A percentile compares a stretch with the other conserved stretches of the same genome.
Conservation (phyloP, 129 eudicot genomes). For the Smallanthus sonchifolius region DNA sequence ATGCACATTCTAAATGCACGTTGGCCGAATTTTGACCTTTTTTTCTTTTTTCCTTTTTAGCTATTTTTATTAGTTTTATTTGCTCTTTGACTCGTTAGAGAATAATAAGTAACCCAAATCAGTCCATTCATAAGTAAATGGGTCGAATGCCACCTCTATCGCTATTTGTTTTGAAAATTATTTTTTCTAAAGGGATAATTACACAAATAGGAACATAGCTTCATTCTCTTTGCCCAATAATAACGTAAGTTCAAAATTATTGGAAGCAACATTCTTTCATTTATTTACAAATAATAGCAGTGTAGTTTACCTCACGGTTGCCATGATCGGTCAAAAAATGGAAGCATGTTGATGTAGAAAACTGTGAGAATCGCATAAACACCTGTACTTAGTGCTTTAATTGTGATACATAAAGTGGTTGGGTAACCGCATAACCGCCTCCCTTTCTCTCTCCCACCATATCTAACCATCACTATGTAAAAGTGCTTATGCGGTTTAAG, state of each 20-base stretch:
- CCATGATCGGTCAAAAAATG: not conserved
- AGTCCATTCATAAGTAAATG: not conserved
- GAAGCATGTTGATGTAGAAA: not conserved
- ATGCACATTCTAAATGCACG: not conserved
- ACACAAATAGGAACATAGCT: not conserved
- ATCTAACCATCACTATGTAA: not conserved
- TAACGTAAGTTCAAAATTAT: not conserved
- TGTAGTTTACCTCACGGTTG: not conserved
- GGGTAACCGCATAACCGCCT: not conserved
- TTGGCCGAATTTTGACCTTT: not conserved
- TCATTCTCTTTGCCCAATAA: not conserved
- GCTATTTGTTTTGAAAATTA: not conserved
- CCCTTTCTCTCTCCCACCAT: not conserved
- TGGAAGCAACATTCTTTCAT: not conserved
- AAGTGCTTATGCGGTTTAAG: not conserved
- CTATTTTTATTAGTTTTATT: not conserved
- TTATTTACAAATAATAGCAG: not conserved
- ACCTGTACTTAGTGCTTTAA: not conserved
- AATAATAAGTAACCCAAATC: not conserved
- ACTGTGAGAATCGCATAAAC: not conserved
- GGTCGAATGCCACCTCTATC: not conserved
- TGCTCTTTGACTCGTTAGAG: not conserved
- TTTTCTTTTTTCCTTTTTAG: not conserved
- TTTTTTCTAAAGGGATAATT: not conserved
- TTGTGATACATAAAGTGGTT: not conserved